These are phyloP conservation scores for Ustilago tritici DNA, from an alignment of 1,284 basidiomycete species.

Conservation along the genomic window DNA sequence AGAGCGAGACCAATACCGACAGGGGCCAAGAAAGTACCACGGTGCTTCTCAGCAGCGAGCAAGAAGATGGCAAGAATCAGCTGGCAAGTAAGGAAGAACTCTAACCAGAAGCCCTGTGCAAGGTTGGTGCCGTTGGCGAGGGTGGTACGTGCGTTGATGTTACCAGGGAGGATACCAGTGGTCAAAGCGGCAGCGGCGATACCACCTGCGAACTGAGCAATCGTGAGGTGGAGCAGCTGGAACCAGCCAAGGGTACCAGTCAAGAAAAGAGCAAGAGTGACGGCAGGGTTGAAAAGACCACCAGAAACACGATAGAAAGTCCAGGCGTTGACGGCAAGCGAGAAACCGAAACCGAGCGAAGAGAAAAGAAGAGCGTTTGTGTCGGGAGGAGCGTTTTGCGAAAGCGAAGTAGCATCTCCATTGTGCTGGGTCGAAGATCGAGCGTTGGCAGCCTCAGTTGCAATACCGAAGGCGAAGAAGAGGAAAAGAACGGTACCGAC, in stretches of 20 bases:
- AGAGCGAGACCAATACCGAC: conserved; percentile 60
- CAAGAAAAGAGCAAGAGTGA: conserved; percentile 71
- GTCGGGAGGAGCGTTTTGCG: conserved; percentile 38
- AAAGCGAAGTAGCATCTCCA: conserved; percentile 26
- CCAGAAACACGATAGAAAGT: conserved; percentile 55
- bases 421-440: conserved; percentile 30
- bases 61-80: conserved; percentile 71
- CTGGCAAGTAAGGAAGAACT: conserved; percentile 72
- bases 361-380: conserved; percentile 71
- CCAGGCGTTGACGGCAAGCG: conserved; percentile 63
- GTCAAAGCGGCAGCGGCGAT: conserved; percentile 72
- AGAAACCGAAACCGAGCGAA: conserved; percentile 72
- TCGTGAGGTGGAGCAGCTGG: conserved; percentile 70
- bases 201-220: conserved; percentile 71
- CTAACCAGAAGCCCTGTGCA: conserved; percentile 67
- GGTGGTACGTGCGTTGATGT: conserved; percentile 70
- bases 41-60: conserved; percentile 72
- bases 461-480: conserved; percentile 60
- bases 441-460: conserved; percentile 46
- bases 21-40: conserved; percentile 64
- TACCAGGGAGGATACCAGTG: conserved; percentile 70
- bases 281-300: conserved; percentile 71
- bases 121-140: conserved; percentile 65
- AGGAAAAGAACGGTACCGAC: conserved; percentile 71
- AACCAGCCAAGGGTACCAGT: conserved; percentile 71